Evolutionary conservation across 805 yeast species (phyloP).

Genomic region (Scheffersomyces amazonensis): DNA sequence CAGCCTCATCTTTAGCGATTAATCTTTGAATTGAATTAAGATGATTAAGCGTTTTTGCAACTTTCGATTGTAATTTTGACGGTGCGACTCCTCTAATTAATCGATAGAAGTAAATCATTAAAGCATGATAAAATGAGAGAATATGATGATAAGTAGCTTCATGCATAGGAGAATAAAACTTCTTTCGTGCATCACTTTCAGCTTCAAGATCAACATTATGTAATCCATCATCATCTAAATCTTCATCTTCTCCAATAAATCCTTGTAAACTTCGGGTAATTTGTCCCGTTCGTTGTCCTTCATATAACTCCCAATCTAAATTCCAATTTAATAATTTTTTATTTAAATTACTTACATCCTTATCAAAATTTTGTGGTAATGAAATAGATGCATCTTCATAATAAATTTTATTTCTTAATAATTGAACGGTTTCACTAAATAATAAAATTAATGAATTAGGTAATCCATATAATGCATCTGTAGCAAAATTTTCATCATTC

Average conservation of each 20-base stretch:
- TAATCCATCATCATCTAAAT: conserved; percentile 4
- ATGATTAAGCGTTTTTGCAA: conserved; percentile 58
- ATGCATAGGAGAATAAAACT: conserved; percentile 52
- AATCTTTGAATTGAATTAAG: conserved; percentile 59
- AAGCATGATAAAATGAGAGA: conserved; percentile 71
- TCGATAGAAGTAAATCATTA: conserved; percentile 69
- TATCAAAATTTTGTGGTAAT: conserved; percentile 21
- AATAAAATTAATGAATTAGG: conserved; percentile 76
- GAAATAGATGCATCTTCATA: conserved; percentile 32
- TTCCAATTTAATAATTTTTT: conserved; percentile 61
- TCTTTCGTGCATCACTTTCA: conserved; percentile 11
- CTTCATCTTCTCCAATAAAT: conserved; percentile 5
- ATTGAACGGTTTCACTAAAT: conserved; percentile 68
- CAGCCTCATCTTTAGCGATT: conserved; percentile 52
- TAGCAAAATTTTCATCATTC: conserved; percentile 59
- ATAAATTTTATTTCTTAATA: conserved; percentile 61
- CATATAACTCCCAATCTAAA: conserved; percentile 66
- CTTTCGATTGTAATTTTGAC: conserved; percentile 57
- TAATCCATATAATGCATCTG: conserved; percentile 79
- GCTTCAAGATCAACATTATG: conserved; percentile 7
- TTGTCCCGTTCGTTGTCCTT: conserved; percentile 14
- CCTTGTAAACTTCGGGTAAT: conserved; percentile 2
- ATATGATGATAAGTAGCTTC: conserved; percentile 80
- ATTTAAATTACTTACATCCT: conserved; percentile 30
- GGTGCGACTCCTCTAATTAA: conserved; percentile 57